phyloP scores from a whole-genome alignment of 2,329 filamentous ascomycete genomes.

The Beauveria australis region DNA sequence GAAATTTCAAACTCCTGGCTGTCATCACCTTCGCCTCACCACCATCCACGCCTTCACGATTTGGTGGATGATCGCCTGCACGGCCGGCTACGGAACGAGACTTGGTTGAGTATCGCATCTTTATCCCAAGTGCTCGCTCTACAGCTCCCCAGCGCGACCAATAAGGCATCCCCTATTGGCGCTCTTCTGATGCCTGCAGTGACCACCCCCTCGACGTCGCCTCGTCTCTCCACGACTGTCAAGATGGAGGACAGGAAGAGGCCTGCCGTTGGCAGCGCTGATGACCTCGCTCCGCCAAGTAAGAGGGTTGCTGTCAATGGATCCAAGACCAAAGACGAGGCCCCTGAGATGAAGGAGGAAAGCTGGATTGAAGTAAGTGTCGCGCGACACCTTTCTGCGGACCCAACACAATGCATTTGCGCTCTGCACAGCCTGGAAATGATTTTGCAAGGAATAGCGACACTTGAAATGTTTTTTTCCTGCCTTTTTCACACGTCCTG shows the following conservation, averaged over 20 bases:
- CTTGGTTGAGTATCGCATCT: slow-evolving; percentile 25
- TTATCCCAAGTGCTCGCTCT: slow-evolving; percentile 21
- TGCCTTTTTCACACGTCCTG: background rate
- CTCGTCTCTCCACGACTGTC: slow-evolving; percentile 72
- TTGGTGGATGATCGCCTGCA: slow-evolving; percentile 28
- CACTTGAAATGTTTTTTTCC: background rate
- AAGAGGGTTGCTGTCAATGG: slow-evolving; percentile 92
- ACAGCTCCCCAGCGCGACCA: slow-evolving; percentile 23
- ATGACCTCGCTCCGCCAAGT: slow-evolving; percentile 78
- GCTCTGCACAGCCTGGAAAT: background rate
- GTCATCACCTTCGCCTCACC: slow-evolving; percentile 26
- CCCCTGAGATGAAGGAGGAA: slow-evolving; percentile 49
- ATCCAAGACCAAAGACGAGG: slow-evolving; percentile 47
- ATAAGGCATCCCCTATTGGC: slow-evolving; percentile 14
- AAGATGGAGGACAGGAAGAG: slow-evolving; percentile 99
- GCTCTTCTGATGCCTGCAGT: slow-evolving; percentile 76
- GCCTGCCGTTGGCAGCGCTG: slow-evolving; percentile 69
- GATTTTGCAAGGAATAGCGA: background rate
- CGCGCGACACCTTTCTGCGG: slow-evolving; percentile 22
- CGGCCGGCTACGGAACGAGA: slow-evolving; percentile 25
- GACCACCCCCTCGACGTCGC: slow-evolving; percentile 59
- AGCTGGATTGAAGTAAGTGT: slow-evolving; percentile 59
- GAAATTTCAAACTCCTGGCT: slow-evolving; percentile 36
- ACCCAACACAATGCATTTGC: background rate
- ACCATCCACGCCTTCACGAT: slow-evolving; percentile 23